These are phyloP conservation scores for Cinnamomum chago DNA, from an alignment of 164 flowering plant genomes.

Conservation along the genomic window DNA sequence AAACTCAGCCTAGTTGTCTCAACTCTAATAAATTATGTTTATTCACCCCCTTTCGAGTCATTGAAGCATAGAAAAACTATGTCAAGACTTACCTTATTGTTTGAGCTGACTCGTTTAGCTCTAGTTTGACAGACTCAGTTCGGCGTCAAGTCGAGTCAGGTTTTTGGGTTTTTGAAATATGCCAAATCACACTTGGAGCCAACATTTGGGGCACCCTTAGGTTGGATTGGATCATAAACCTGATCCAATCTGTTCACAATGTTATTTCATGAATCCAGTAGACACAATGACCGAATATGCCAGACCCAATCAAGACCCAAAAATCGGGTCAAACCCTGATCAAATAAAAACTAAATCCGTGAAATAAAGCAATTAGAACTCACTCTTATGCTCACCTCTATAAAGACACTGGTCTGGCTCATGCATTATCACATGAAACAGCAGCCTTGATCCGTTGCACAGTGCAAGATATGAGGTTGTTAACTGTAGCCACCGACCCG, in stretches of 20 bases:
- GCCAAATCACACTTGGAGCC: neutral
- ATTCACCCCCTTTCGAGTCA: too few species aligned
- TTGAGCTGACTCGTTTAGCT: too few species aligned
- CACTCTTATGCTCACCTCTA: neutral
- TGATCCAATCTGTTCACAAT: neutral
- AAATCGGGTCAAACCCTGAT: neutral
- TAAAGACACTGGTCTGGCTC: slow-evolving; percentile 7
- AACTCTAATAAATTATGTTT: too few species aligned
- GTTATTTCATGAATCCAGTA: neutral
- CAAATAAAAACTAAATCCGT: neutral
- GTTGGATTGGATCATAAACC: neutral
- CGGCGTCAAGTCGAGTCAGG: too few species aligned
- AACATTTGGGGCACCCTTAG: neutral
- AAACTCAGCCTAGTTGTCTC: too few species aligned
- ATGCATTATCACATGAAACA: slow-evolving; percentile 37
- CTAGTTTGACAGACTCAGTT: too few species aligned
- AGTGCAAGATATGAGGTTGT: slow-evolving; percentile 75
- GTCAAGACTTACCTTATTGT: too few species aligned
- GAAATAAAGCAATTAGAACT: neutral
- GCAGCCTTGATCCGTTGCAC: slow-evolving; percentile 77
- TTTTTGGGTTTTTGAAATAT: too few species aligned
- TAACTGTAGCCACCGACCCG: slow-evolving; percentile 80
- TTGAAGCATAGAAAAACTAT: too few species aligned
- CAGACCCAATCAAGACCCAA: neutral
- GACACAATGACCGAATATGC: too few species aligned